Evolutionary conservation across 257 asterid species (phyloP), one percentile per base, ranked within the genome.

Genomic region (Striga asiatica): DNA sequence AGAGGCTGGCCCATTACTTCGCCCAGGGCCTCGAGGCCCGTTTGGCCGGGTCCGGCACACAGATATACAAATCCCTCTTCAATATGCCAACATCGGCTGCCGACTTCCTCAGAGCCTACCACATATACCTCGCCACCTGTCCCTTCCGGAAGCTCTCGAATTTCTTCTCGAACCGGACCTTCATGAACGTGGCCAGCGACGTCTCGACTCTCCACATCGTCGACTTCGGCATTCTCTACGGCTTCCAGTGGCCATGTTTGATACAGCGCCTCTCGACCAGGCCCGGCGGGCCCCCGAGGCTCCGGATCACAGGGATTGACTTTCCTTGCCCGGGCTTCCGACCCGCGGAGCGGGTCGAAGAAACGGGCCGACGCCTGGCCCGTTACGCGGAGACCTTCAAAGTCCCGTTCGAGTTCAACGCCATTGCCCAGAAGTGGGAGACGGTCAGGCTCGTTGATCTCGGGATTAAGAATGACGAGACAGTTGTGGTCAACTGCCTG

Each of bases 381-480:
- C 54, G 68, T 23, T 75, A 74, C 34, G 80, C 81, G 0, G 64
- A 61, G 66, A 72, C 69, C 20, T 74, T 74, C 25, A 52, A 62
- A 12, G 78, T 78, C 19, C 84, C 79, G 0, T 78, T 78, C 17
- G 81, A 74, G 73, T 78, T 71, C 71, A 48, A 60, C 13, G 77
- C 77, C 5, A 77, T 73, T 56, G 83, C 83, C 10, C 79, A 73
- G 60, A 77, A 70, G 54, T 73, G 83, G 84, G 84, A 74, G 43
- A 78, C 81, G 0, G 58, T 78, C 6, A 70, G 29, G 27, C 31
- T 74, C 0, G 79, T 71, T 50, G 81, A 78, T 58, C 73, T 78
- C 11, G 72, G 56, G 63, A 64, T 74, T 16, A 35, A 66, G 16
- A 51, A 59, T 19, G 79, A 72, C 12, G 84, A 78, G 70, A 27